phyloP scores from a whole-genome alignment of 345 rosid genomes.

The Hirschfeldia incana region DNA sequence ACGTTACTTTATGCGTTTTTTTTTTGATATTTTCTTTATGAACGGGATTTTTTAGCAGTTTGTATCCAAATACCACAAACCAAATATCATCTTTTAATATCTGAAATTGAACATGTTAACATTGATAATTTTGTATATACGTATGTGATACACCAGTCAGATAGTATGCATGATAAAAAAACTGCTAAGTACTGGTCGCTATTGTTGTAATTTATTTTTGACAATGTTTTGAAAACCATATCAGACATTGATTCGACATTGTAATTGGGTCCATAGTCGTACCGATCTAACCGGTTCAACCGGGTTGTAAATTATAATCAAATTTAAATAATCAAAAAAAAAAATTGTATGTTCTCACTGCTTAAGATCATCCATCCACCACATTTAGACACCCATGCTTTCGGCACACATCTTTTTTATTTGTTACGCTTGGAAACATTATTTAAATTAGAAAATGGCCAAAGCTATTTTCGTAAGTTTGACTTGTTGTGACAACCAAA shows the following conservation, averaged over 20 bases:
- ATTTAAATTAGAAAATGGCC: neutral
- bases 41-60: neutral
- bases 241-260: too few relatives aligned
- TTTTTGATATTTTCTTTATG: neutral
- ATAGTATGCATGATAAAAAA: too few relatives aligned
- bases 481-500: neutral
- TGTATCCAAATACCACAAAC: neutral
- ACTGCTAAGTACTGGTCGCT: too few relatives aligned
- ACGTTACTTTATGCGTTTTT: constrained; percentile 9
- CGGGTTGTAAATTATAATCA: too few relatives aligned
- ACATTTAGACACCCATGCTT: constrained; percentile 12
- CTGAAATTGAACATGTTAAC: neutral
- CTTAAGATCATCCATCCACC: neutral
- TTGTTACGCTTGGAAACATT: neutral
- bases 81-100: neutral
- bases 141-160: too few relatives aligned
- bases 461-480: neutral
- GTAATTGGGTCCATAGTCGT: too few relatives aligned
- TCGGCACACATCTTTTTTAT: neutral
- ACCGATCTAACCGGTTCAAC: too few relatives aligned
- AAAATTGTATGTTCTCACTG: neutral
- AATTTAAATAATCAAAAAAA: too few relatives aligned
- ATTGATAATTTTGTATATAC: neutral
- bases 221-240: too few relatives aligned
- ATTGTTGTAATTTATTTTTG: too few relatives aligned